These are phyloP conservation scores for Fusarium anguioides DNA, from an alignment of 2,329 filamentous ascomycete genomes.

Conservation along the genomic window DNA sequence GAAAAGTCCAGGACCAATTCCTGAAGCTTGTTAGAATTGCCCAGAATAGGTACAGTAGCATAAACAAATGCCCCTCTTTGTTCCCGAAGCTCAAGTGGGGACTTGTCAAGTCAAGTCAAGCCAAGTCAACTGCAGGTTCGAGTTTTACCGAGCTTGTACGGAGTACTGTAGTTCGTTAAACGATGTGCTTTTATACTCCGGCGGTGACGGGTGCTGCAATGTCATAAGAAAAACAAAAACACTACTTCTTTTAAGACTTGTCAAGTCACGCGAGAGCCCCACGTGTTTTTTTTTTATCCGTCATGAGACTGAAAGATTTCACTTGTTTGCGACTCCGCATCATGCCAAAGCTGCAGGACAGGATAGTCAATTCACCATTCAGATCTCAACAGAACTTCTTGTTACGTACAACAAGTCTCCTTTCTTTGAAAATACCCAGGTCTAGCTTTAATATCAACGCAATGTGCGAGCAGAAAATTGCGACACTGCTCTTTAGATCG, in stretches of 20 bases:
- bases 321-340: not conserved
- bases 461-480: constrained; percentile 32
- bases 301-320: constrained; percentile 38
- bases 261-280: constrained; percentile 21
- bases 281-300: constrained; percentile 24
- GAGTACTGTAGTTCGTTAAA: too few species aligned
- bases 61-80: not conserved
- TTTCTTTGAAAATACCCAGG: not conserved
- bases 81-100: constrained; percentile 13
- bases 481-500: constrained; percentile 24
- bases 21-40: constrained; percentile 22
- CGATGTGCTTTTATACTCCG: not conserved
- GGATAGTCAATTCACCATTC: not conserved
- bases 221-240: not conserved
- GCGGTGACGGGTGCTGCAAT: constrained; percentile 28
- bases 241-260: not conserved
- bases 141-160: constrained; percentile 2
- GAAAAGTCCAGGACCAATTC: constrained; percentile 35
- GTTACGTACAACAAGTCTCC: constrained; percentile 26
- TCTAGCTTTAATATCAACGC: not conserved
- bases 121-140: not conserved
- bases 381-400: not conserved
- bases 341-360: not conserved
- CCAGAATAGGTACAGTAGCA: constrained; percentile 7
- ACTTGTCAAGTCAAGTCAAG: constrained; percentile 10